Conservation (phyloP, 345 rosid genomes). For the Heritiera fomes region DNA sequence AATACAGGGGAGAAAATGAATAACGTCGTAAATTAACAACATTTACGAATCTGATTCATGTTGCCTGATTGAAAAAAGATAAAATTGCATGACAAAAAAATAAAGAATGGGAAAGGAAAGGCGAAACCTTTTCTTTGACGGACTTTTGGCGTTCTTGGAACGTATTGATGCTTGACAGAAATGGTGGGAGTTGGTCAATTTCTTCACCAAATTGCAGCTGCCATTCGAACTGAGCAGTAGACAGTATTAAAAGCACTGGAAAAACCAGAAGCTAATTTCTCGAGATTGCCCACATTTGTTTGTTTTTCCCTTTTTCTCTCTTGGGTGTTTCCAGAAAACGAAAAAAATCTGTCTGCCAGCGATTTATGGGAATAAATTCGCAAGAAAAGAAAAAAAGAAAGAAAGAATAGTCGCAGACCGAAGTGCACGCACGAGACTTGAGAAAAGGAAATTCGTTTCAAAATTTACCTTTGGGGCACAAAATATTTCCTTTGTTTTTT, state of each 20-base stretch:
- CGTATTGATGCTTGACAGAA: conserved; percentile 39
- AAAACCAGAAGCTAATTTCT: conserved; percentile 70
- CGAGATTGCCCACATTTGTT: conserved; percentile 42
- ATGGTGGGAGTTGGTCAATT: conserved; percentile 39
- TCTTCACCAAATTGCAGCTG: conserved; percentile 67
- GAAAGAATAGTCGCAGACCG: not conserved
- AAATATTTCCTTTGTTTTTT: not conserved
- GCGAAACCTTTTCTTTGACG: conserved; percentile 64
- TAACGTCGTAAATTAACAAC: not conserved
- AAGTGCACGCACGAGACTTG: not conserved
- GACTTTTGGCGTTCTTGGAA: conserved; percentile 44
- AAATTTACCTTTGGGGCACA: not conserved
- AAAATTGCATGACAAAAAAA: not conserved
- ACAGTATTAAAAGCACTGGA: conserved; percentile 56
- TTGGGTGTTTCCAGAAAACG: not conserved
- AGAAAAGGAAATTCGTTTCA: not conserved
- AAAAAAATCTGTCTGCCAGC: not conserved
- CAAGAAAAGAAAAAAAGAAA: too few species aligned
- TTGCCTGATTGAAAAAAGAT: not conserved
- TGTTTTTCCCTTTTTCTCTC: not conserved
- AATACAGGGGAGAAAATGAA: not conserved
- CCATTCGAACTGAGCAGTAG: conserved; percentile 79
- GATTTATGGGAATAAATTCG: not conserved
- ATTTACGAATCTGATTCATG: too few species aligned
- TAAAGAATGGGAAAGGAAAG: not conserved